Percentiles rank a stretch among this genome's conserved stretches.
These are phyloP conservation scores for Solanum sitiens DNA, from an alignment of 257 asterid genomes.

Conservation along the genomic window DNA sequence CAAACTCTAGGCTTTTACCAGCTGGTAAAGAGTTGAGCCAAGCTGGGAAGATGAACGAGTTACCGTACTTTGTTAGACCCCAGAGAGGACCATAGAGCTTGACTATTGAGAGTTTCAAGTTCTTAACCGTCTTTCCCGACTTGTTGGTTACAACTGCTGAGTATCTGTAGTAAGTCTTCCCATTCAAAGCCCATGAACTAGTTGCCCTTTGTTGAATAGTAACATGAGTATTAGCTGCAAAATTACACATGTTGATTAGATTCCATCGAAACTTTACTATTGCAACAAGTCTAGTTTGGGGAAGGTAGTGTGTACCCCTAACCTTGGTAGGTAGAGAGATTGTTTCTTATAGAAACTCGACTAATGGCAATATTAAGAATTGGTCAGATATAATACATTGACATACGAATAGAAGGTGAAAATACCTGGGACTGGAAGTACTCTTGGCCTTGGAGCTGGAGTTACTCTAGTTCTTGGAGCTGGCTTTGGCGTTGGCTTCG, in stretches of 20 bases:
- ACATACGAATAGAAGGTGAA: not conserved
- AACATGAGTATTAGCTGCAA: conserved; percentile 27
- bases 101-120: conserved; percentile 50
- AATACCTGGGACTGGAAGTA: conserved; percentile 53
- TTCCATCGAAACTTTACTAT: not conserved
- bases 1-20: conserved; percentile 86
- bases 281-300: not conserved
- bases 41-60: conserved; percentile 66
- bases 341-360: not conserved
- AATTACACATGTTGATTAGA: conserved; percentile 21
- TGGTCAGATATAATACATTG: not conserved
- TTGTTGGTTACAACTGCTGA: conserved; percentile 58
- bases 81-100: conserved; percentile 87
- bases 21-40: conserved; percentile 68
- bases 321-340: not conserved
- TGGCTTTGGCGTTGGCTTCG: conserved; percentile 14
- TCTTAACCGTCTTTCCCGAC: conserved; percentile 65
- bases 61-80: conserved; percentile 75
- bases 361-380: not conserved
- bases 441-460: conserved; percentile 33
- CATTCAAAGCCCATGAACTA: conserved; percentile 55
- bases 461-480: conserved; percentile 24
- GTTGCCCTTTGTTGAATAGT: conserved; percentile 47
- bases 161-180: conserved; percentile 76
- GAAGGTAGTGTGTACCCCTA: not conserved